A percentile compares a stretch with the other conserved stretches of the same genome.
Conservation (phyloP, 2,329 filamentous ascomycete species). For the Chaetothyriales sp. region DNA sequence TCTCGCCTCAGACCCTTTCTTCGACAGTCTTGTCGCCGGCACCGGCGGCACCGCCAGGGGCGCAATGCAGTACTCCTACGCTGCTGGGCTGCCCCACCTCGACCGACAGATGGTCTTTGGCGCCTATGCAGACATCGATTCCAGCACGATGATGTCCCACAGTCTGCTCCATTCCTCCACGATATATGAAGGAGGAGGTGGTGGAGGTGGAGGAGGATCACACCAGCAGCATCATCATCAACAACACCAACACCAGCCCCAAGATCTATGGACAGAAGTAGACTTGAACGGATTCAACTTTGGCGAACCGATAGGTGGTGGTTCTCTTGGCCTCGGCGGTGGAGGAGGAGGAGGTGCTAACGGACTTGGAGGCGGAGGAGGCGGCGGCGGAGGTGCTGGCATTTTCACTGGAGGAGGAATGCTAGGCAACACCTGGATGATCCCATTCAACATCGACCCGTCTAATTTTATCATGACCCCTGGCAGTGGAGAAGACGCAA, state of each 20-base stretch:
- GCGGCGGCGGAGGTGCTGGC: background rate
- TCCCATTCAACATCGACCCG: slow-evolving; percentile 83
- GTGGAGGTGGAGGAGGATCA: background rate
- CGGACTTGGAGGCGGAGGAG: background rate
- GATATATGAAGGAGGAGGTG: background rate
- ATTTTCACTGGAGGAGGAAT: slow-evolving; percentile 2
- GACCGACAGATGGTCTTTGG: slow-evolving; percentile 64
- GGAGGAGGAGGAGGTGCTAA: slow-evolving; percentile 4
- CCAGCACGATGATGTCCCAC: background rate
- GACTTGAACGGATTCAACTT: slow-evolving; percentile 13
- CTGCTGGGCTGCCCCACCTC: slow-evolving; percentile 44
- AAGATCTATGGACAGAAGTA: slow-evolving; percentile 13
- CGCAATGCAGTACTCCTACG: slow-evolving; percentile 24
- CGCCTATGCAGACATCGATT: slow-evolving; percentile 40
- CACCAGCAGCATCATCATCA: background rate
- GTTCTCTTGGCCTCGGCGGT: slow-evolving; percentile 6
- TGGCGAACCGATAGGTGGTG: slow-evolving; percentile 7
- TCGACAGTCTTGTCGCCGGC: slow-evolving; percentile 17
- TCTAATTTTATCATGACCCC: slow-evolving; percentile 31
- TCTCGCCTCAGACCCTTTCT: slow-evolving; percentile 1
- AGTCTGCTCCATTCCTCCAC: background rate
- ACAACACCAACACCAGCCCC: background rate
- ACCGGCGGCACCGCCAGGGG: background rate
- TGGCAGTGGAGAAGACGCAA: slow-evolving; percentile 7
- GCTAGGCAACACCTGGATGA: slow-evolving; percentile 57